Evolutionary conservation across 495 filamentous ascomycete genomes (phyloP), one percentile per base, ranked within the genome.

Genomic region (Penicillium waksmanii): DNA sequence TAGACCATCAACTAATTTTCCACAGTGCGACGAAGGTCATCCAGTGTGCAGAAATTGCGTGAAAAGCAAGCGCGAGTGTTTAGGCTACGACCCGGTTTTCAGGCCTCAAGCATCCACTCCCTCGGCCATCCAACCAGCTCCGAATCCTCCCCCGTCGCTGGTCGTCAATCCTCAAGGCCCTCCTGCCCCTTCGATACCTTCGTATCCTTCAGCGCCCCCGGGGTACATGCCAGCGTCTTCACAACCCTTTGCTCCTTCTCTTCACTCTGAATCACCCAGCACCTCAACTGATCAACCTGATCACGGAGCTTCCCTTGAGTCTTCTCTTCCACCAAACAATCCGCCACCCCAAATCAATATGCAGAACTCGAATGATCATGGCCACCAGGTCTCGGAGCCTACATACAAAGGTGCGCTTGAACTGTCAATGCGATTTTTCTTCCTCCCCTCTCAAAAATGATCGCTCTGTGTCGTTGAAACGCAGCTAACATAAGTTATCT

Each of bases 1-100:
- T 27, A 54, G 43, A 60, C 36, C 23, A 61, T 58, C 42, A 35
- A 64, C 60, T 66, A 48, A 59, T 66, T 53, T 64, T 55, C 11
- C 63, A 59, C 46, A 98, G 95, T 98, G 95, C 79, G 95, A 98
- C 83, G 95, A 98, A 81, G 86, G 84, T 27, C 93, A 97, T 77
- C 95, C 95, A 8, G 85, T 89, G 50, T 98, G 95, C 81, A 88
- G 93, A 68, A 98, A 98, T 75, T 98, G 95, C 77, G 89, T 93
- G 70, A 98, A 97, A 76, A 97, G 92, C 68, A 98, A 97, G 75
- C 90, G 95, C 66, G 95, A 98, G 69, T 98, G 95, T 71, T 74
- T 96, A 51, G 95, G 95, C 47, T 98, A 98, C 85, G 95, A 98
- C 72, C 95, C 95, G 38, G 96, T 98, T 60, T 98, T 98, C 80